These are phyloP conservation scores for Colletotrichum phormii DNA, from an alignment of 2,329 filamentous ascomycete genomes.

Conservation along the genomic window DNA sequence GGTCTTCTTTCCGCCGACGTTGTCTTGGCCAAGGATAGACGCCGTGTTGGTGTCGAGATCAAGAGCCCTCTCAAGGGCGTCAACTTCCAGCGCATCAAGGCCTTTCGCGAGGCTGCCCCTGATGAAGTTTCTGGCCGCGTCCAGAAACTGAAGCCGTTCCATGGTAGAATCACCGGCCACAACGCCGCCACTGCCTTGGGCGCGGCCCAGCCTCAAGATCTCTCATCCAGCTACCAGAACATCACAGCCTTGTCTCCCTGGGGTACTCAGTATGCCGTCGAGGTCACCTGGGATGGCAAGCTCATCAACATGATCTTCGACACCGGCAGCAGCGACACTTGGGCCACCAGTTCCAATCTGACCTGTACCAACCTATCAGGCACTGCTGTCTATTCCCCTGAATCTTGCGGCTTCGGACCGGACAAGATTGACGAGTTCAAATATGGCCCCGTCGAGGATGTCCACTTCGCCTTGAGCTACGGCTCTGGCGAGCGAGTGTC, in stretches of 20 bases:
- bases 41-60: conserved; percentile 41
- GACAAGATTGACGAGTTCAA: conserved; percentile 53
- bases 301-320: conserved; percentile 59
- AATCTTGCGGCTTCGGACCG: conserved; percentile 55
- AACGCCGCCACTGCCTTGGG: conserved; percentile 46
- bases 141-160: conserved; percentile 49
- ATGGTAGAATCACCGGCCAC: conserved; percentile 39
- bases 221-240: conserved; percentile 48
- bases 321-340: conserved; percentile 65
- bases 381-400: conserved; percentile 42
- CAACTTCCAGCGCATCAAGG: conserved; percentile 49
- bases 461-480: conserved; percentile 60
- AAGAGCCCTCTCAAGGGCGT: conserved; percentile 51
- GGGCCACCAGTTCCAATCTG: conserved; percentile 56
- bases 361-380: conserved; percentile 53
- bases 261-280: conserved; percentile 56
- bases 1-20: conserved; percentile 4
- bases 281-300: conserved; percentile 53
- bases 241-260: conserved; percentile 50
- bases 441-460: conserved; percentile 50
- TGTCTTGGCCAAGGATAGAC: conserved; percentile 22
- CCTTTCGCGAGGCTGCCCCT: conserved; percentile 39
- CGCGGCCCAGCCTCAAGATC: conserved; percentile 28
- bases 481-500: conserved; percentile 61
- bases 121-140: conserved; percentile 46